phyloP scores from a whole-genome alignment of 2,329 filamentous ascomycete species.

The Rutstroemia sp. region DNA sequence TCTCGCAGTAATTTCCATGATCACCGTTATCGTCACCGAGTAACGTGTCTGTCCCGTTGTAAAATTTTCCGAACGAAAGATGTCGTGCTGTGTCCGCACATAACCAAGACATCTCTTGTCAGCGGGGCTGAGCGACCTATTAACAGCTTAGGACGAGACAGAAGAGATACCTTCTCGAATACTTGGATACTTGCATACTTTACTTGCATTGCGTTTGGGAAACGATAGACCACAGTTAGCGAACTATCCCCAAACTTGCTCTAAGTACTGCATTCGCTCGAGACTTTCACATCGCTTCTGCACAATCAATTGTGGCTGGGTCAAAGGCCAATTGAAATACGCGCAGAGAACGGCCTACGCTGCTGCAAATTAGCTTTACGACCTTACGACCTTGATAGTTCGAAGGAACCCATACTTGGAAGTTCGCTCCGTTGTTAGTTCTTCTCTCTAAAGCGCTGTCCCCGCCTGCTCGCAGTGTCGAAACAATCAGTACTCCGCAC shows the following conservation, averaged over 20 bases:
- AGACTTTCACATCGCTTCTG: too few relatives aligned
- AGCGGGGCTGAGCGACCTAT: neutral
- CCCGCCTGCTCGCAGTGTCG: neutral
- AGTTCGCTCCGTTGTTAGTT: neutral
- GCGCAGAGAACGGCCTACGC: too few relatives aligned
- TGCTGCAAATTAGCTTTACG: too few relatives aligned
- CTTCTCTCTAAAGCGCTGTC: neutral
- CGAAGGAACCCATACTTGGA: conserved; percentile 4
- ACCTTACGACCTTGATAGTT: neutral
- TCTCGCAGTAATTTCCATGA: neutral
- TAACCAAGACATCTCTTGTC: neutral
- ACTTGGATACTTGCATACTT: neutral
- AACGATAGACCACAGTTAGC: too few relatives aligned
- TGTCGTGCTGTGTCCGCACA: neutral
- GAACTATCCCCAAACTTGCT: too few relatives aligned
- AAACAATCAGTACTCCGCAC: too few relatives aligned
- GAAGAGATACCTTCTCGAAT: neutral
- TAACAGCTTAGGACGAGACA: neutral
- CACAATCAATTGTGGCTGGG: conserved; percentile 1
- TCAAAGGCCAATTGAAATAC: neutral
- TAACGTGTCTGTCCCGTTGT: neutral
- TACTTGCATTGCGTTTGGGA: too few relatives aligned
- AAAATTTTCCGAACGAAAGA: neutral
- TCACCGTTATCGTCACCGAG: neutral
- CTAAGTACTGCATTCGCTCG: too few relatives aligned